Evolutionary conservation across 164 flowering plant genomes (phyloP), one percentile per base, ranked within the genome.

Genomic region (Vitis cinerea): DNA sequence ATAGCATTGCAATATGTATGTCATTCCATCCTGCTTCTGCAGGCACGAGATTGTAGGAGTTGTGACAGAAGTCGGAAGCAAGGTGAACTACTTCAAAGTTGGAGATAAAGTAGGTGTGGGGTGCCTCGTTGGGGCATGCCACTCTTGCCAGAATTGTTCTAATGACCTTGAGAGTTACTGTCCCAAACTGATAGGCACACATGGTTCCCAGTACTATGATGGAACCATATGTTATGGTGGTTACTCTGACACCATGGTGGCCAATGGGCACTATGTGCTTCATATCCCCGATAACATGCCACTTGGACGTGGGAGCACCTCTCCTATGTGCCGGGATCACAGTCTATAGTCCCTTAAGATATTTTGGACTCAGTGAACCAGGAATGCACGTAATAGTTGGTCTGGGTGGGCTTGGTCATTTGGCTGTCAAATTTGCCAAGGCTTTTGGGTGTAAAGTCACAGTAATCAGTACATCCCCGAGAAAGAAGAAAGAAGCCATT

Each of bases 101-200:
- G 80, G 83, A 17, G 83, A 80, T 47, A 77, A 62, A 49, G 81
- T 80, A 4, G 83, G 83, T 1, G 81, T 80, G 2, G 83, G 83
- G 4, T 74, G 75, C 75, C n/a, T 77, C 44, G 74, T 74, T 30
- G 78, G 75, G 13, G 53, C 82, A 2, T 79, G 82, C 31, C 50
- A 56, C 14, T 66, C 77, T 7, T 79, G 80, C 27, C 67, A 79
- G 1, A 63, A 19, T 27, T 79, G 82, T 15, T 10, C 6, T 7
- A 65, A 59, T 9, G 48, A 73, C 47, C 75, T 73, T 12, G 80
- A 76, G n/a, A 73, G 58, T 14, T 79, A 79, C 71, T 79, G 82
- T 54, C 77, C 77, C 37, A 59, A 67, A 14, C 2, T 59, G 50
- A 59, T 73, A 1, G 5, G 19, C 10, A 79, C 82, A 14, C 76